Evolutionary conservation across 176 grass and related monocot genomes (phyloP).

Genomic region (Guadua angustifolia): DNA sequence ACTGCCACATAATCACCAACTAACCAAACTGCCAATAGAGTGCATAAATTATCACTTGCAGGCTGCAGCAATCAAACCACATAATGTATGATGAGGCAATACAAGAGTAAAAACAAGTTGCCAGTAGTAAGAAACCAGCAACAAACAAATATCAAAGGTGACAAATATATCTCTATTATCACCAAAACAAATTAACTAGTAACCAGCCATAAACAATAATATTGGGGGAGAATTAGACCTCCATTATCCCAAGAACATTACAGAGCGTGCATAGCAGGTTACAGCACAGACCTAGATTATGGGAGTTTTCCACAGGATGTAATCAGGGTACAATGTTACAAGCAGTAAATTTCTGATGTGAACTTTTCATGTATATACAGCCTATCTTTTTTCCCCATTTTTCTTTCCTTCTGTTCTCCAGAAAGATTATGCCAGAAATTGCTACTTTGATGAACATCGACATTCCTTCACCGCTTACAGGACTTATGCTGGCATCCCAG

Average conservation of each 20-base stretch:
- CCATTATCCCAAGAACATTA: constrained; percentile 31
- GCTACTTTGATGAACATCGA: constrained; percentile 6
- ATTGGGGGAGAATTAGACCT: constrained; percentile 22
- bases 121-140: not conserved
- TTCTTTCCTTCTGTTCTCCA: constrained; percentile 24
- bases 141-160: not conserved
- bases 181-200: not conserved
- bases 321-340: constrained; percentile 51
- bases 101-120: not conserved
- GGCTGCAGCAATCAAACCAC: not conserved
- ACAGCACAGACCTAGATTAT: constrained; percentile 36
- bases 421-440: constrained; percentile 20
- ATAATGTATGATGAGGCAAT: not conserved
- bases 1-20: not conserved
- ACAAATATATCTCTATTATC: not conserved
- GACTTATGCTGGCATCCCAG: not conserved
- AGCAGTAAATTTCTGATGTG: constrained; percentile 32
- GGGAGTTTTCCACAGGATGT: constrained; percentile 42
- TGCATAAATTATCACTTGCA: not conserved
- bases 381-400: not conserved
- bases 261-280: not conserved
- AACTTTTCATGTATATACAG: constrained; percentile 38
- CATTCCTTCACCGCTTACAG: not conserved
- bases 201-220: not conserved
- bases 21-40: not conserved